A percentile compares a stretch with the other conserved stretches of the same genome.
Conservation (phyloP, 495 filamentous ascomycete genomes). For the Penicillium robsamsonii region DNA sequence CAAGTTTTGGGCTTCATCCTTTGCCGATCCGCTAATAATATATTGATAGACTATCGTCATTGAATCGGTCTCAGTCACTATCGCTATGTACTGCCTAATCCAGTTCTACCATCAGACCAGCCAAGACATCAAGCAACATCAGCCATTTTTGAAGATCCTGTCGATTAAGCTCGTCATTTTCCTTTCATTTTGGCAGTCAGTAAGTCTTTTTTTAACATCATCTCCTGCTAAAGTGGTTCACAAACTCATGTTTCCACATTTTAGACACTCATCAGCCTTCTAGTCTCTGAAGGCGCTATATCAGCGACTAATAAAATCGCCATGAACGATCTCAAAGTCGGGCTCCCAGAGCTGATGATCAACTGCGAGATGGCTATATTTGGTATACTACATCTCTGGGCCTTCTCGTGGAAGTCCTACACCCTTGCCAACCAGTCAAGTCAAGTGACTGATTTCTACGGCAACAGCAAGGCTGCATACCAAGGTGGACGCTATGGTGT, state of each 20-base stretch:
- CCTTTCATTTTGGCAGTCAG: conserved; percentile 88
- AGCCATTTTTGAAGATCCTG: conserved; percentile 77
- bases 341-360: conserved; percentile 74
- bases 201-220: conserved; percentile 26
- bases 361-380: conserved; percentile 90
- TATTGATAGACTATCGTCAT: conserved; percentile 58
- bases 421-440: conserved; percentile 31
- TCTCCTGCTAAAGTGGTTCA: not conserved
- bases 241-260: not conserved
- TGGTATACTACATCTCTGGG: conserved; percentile 73
- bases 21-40: not conserved
- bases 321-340: conserved; percentile 74
- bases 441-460: conserved; percentile 47
- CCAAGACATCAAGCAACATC: conserved; percentile 63
- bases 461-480: conserved; percentile 51
- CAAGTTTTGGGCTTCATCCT: conserved; percentile 50
- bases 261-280: conserved; percentile 64
- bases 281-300: conserved; percentile 62
- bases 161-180: conserved; percentile 95
- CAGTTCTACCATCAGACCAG: conserved; percentile 84
- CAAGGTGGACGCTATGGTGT: conserved; percentile 62
- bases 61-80: conserved; percentile 68
- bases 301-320: conserved; percentile 59
- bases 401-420: conserved; percentile 77
- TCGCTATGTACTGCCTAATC: conserved; percentile 91